Conservation (phyloP, 164 flowering plant genomes). For the Liquidambar formosana region DNA sequence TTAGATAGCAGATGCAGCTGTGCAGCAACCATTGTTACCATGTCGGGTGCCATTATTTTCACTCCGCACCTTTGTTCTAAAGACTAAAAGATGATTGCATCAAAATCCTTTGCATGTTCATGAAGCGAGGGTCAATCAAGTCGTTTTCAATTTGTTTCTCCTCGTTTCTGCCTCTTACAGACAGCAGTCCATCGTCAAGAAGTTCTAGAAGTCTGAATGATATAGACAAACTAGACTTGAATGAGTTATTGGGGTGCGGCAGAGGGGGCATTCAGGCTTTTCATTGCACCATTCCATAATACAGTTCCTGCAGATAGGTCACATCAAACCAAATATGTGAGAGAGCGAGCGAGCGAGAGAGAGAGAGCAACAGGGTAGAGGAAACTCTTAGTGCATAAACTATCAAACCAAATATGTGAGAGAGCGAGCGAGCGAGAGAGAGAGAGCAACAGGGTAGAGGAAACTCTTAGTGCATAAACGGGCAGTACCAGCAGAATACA, state of each 20-base stretch:
- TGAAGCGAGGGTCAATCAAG: neutral
- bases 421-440: neutral
- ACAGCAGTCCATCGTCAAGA: no score
- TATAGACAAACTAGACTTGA: conserved; percentile 87
- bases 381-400: conserved; percentile 1
- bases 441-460: neutral
- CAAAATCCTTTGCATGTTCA: no score
- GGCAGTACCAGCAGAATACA: conserved; percentile 89
- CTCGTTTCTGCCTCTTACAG: neutral
- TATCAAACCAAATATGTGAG: neutral
- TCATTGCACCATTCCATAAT: conserved; percentile 99
- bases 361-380: neutral
- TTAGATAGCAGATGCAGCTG: no score
- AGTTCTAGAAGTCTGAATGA: conserved; percentile 80
- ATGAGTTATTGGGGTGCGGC: conserved; percentile 85
- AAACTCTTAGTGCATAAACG: conserved; percentile 4
- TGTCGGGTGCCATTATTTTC: no score
- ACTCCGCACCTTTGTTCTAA: no score
- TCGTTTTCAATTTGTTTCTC: neutral
- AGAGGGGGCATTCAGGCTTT: conserved; percentile 96
- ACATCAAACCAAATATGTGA: neutral
- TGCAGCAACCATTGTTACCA: no score
- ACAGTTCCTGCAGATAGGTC: conserved; percentile 67
- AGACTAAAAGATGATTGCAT: no score
- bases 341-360: neutral